Evolutionary conservation across 2,329 filamentous ascomycete species (phyloP).

Genomic region (Celoporthe dispersa): DNA sequence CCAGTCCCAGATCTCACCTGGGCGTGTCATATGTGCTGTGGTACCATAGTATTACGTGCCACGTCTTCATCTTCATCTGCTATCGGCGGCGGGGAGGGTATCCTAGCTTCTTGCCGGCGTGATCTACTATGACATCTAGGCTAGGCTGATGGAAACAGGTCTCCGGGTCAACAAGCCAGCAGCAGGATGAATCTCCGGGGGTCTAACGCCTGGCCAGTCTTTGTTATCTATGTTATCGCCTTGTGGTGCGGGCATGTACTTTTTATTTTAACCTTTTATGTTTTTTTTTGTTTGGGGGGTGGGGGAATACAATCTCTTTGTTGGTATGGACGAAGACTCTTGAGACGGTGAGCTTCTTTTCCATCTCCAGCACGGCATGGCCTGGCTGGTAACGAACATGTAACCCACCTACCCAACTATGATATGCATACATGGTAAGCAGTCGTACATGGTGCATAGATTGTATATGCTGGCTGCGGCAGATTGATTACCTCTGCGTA

Average conservation of each 20-base stretch:
- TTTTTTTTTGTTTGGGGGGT: too few species aligned
- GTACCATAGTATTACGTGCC: background rate
- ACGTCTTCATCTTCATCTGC: background rate
- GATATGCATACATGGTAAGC: too few species aligned
- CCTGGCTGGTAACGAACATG: too few species aligned
- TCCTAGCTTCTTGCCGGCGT: background rate
- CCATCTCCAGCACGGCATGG: too few species aligned
- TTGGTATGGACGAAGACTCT: too few species aligned
- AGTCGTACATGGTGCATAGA: too few species aligned
- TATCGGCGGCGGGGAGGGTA: background rate
- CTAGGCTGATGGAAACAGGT: background rate
- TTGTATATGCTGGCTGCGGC: background rate
- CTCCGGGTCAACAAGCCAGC: background rate
- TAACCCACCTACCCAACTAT: too few species aligned
- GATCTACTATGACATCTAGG: background rate
- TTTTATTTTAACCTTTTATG: too few species aligned
- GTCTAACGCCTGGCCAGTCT: background rate
- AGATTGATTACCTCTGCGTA: background rate
- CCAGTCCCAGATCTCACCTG: background rate
- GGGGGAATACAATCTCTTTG: too few species aligned
- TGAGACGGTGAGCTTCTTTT: too few species aligned
- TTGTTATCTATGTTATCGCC: background rate
- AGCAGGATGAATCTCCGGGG: background rate
- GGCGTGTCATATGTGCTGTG: background rate
- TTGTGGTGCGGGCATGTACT: too few species aligned